Evolutionary conservation across 495 filamentous ascomycete genomes (phyloP), one percentile per base, ranked within the genome.

Genomic region (Hyaloscypha finlandica): DNA sequence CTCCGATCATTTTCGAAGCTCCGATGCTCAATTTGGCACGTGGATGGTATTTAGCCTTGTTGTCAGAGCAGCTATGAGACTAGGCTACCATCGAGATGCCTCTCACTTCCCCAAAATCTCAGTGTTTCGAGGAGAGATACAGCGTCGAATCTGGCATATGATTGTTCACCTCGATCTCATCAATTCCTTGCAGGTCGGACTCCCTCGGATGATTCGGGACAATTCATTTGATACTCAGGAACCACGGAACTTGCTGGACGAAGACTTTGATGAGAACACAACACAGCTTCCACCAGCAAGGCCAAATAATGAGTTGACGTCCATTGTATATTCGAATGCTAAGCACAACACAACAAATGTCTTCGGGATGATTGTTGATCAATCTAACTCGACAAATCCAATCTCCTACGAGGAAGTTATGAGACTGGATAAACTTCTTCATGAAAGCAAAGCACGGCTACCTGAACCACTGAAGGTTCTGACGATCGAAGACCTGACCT

Each of bases 381-480:
- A 78, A 61, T 74, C 77, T 0, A 77, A 79, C 60, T 75, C 77
- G 11, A 71, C 78, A 12, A 74, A 63, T 0, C 51, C 70, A 1
- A 76, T 77, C 16, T 62, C 84, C 0, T 94, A 94, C 72, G 85
- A 88, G n/a, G 86, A 92, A 37, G 81, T 89, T 2, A 86, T 92
- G 79, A 80, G 81, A 25, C 77, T 93, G 14, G 91, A 96, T 73
- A 74, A 79, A 25, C 73, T 81, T 8, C 79, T 94, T 11, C 82
- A 88, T 52, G 84, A 88, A 63, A 80, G 79, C 0, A 86, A 86
- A 67, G 78, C 80, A 14, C 68, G 71, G 9, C 74, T 90, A 19
- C 88, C 91, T 6, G 69, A 78, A 0, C 81, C 85, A 64, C 84
- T 93, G 65, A 79, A 81, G 54, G 78, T 88, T 45, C 83, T 81